A percentile compares a stretch with the other conserved stretches of the same genome.
Evolutionary conservation across 345 rosid species (phyloP).

Genomic region (Acer yangbiense): DNA sequence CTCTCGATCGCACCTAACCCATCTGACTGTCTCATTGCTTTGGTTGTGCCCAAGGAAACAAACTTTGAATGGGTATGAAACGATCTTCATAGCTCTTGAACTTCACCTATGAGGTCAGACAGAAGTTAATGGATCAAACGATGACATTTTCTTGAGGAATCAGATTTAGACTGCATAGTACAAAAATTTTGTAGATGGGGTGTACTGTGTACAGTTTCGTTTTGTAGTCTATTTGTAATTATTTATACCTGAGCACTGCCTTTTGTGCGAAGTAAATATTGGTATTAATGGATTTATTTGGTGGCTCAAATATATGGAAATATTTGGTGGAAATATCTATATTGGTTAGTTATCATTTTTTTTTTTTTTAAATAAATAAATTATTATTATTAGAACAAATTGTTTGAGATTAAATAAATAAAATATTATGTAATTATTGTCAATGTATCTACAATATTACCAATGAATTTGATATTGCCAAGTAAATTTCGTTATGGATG

Average conservation of each 20-base stretch:
- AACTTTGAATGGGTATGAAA: slow-evolving; percentile 62
- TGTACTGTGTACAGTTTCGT: not conserved
- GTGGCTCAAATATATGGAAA: too few relatives aligned
- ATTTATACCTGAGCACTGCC: not conserved
- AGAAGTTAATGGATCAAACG: not conserved
- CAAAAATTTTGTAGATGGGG: not conserved
- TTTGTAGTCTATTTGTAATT: not conserved
- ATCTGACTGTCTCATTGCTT: slow-evolving; percentile 65
- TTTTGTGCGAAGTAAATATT: not conserved
- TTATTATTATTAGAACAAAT: too few relatives aligned
- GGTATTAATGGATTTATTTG: not conserved
- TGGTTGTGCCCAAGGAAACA: slow-evolving; percentile 90
- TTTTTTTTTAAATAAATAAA: too few relatives aligned
- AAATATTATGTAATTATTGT: too few relatives aligned
- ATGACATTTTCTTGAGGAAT: not conserved
- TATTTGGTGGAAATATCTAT: too few relatives aligned
- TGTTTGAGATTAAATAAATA: too few relatives aligned
- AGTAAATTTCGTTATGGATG: too few relatives aligned
- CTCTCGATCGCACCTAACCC: slow-evolving; percentile 60
- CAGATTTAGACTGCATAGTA: not conserved
- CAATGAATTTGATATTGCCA: too few relatives aligned
- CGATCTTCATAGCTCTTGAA: slow-evolving; percentile 15
- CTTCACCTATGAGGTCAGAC: not conserved
- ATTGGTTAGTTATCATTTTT: too few relatives aligned
- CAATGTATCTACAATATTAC: too few relatives aligned